Evolutionary conservation across 2,329 filamentous ascomycete genomes (phyloP).

Genomic region (Endothia cerciana): DNA sequence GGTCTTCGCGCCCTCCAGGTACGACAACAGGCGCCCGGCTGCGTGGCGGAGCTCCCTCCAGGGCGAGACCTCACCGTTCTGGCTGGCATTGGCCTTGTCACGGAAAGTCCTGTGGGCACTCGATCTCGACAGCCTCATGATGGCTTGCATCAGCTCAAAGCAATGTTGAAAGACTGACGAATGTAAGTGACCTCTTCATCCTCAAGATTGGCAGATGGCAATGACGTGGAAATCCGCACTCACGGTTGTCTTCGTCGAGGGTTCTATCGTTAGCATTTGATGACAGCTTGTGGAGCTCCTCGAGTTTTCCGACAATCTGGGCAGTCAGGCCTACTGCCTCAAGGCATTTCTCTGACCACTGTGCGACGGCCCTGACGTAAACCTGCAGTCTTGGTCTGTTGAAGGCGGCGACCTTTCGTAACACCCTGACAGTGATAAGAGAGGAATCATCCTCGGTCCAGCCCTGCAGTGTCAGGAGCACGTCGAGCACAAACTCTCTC

Average conservation of each 20-base stretch:
- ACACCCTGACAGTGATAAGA: constrained; percentile 4
- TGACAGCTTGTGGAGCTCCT: constrained; percentile 3
- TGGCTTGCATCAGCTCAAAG: not conserved
- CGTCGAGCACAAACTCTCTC: constrained; percentile 21
- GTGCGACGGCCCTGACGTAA: constrained; percentile 23
- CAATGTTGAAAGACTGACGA: constrained; percentile 18
- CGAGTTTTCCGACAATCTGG: constrained; percentile 2
- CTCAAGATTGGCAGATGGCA: not conserved
- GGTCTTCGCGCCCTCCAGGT: constrained; percentile 33
- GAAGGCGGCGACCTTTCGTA: constrained; percentile 31
- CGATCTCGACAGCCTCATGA: constrained; percentile 12
- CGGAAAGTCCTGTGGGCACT: constrained; percentile 29
- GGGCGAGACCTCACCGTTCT: constrained; percentile 14
- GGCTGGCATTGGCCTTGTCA: constrained; percentile 24
- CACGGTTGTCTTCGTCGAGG: not conserved
- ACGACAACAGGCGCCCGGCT: constrained; percentile 36
- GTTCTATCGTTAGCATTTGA: not conserved
- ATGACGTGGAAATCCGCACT: not conserved
- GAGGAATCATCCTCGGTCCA: not conserved
- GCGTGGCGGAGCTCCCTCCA: constrained; percentile 37
- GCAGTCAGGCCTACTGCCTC: not conserved
- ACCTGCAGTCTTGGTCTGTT: constrained; percentile 27
- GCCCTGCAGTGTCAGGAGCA: constrained; percentile 29
- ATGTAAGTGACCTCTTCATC: not conserved
- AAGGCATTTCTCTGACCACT: constrained; percentile 19